Evolutionary conservation across 345 rosid genomes (phyloP), one percentile per base, ranked within the genome.

Genomic region (Pistacia integerrima): DNA sequence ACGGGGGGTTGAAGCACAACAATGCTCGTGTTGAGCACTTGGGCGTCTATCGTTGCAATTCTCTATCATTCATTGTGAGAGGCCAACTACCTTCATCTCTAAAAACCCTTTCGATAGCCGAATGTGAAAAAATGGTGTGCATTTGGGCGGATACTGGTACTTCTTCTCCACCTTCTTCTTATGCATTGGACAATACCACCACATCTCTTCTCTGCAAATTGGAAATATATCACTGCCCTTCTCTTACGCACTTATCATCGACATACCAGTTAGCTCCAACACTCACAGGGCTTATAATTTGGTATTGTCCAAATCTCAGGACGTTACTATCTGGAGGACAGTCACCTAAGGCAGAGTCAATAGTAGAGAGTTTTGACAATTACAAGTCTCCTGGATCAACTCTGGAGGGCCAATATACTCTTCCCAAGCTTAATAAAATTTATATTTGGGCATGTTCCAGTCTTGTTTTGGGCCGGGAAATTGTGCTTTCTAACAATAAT

Each of bases 91-190:
- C 54, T 49, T 49, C 54, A 2, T 49, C 67, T 36, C 73, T 58
- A 48, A 28, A 49, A 10, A 49, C 3, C 13, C 54, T 49, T 10
- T 8, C 1, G 10, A 49, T 49, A 9, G 0, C 3, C 11, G 57
- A 36, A 33, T 72, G 81, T 67, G 56, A 58, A 65, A 65, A 49
- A 2, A 20, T 78, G 73, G 30, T 76, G 76, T 35, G 7, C 33
- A 30, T 30, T 30, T 30, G 54, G 13, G 64, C 4, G 64, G 36
- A 28, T 28, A 11, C 38, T 11, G 11, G 2, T 4, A 8, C 28
- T 58, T 5, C 36, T 11, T 60, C 64, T 8, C 10, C 25, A 20
- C n/a, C 11, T 58, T 58, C 62, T 8, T 8, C 36, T 46, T 1
- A 11, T 49, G 3, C 13, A 25, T 4, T 11, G 33, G 33, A 30